Base-by-base conservation (phyloP, 768 basidiomycete species). In the Harrya chromipes region DNA sequence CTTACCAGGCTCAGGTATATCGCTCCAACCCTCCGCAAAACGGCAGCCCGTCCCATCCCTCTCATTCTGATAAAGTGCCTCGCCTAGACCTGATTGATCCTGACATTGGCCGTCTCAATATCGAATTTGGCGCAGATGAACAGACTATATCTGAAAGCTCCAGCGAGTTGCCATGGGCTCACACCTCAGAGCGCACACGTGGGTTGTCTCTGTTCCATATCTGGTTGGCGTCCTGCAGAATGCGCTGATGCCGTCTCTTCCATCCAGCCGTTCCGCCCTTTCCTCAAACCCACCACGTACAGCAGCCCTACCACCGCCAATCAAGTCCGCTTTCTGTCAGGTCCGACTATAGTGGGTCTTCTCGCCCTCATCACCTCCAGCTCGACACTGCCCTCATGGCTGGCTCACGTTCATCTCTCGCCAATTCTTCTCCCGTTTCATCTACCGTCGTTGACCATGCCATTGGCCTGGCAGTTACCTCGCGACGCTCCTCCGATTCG, bases 1-100 rank as follows among this genome's bases (percentile, higher is more conserved):
- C 85, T 31, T 90, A 90, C 70, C 90, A 89, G 61, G 81, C 83
- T 8, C 86, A 90, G 65, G 76, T 88, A 40, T 83, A 82, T 59
- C 69, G 68, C 50, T 80, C 74, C 59, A 73, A 66, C 49, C 70
- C 76, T 36, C 59, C 58, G 49, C 69, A 47, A 53, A 68, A 72
- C 42, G 69, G 68, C 50, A 40, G 45, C 13, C 51, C 64, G 11
- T 49, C 63, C 52, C 53, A 47, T 49, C 46, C 63, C 12, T 29
- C 29, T 29, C 29, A 29, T 39, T 45, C 57, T 43, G 56, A 57
- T 35, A 62, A 67, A 19, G 56, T 72, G 31, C 75, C 76, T n/a
- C 64, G 63, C 47, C 63, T 77, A 8, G 69, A 67, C 46, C 58
- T 75, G 17, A 72, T 89, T 48, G 80, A 82, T 43, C 70, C 74